These are phyloP conservation scores for Dictyostelium firmibasis DNA, from an alignment of 78 protist species.

Conservation along the genomic window DNA sequence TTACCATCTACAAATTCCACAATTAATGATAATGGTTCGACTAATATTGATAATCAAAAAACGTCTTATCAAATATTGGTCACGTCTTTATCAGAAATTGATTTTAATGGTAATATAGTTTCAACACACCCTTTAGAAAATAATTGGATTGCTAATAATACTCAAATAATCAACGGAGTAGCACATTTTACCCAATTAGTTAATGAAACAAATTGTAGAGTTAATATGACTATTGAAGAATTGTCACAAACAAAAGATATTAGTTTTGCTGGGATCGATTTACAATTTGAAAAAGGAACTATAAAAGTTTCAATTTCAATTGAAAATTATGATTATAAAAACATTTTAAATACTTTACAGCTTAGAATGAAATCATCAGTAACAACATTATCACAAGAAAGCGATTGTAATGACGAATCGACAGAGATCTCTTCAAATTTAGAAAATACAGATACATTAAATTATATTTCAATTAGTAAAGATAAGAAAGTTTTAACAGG, in stretches of 20 bases:
- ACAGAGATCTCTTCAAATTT: neutral
- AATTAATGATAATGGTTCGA: neutral
- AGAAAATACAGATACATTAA: neutral
- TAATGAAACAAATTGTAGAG: neutral
- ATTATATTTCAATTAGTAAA: constrained; percentile 18
- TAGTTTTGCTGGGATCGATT: neutral
- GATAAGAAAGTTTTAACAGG: constrained; percentile 15
- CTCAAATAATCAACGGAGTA: neutral
- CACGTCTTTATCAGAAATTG: neutral
- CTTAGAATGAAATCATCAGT: neutral
- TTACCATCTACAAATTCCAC: neutral
- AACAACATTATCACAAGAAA: neutral
- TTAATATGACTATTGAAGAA: neutral
- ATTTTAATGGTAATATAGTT: neutral
- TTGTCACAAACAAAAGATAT: neutral
- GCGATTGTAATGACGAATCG: neutral
- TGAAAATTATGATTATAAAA: neutral
- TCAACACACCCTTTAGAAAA: neutral
- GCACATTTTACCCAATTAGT: neutral
- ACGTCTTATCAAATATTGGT: neutral
- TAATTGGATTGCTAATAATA: neutral
- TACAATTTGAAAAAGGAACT: neutral
- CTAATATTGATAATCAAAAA: neutral
- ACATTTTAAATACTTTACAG: neutral
- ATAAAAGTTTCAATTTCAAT: neutral